Base-by-base conservation (phyloP, 2,329 filamentous ascomycete genomes). In the Verticillium nonalfalfae region DNA sequence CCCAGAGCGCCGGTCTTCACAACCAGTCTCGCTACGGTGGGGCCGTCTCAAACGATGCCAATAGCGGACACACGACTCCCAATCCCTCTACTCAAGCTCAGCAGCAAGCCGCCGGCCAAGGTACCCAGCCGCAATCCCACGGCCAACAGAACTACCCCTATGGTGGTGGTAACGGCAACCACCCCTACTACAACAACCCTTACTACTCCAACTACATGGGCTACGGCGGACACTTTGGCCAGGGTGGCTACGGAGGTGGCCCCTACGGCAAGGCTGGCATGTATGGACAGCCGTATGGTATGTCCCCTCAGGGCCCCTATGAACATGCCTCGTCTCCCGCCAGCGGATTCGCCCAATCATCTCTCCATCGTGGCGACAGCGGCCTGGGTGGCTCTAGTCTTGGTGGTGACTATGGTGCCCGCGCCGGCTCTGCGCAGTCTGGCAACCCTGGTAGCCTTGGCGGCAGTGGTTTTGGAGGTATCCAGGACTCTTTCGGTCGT, bases 21-120 rank as follows among this genome's bases (percentile, higher is more conserved):
- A 76, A 78, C 65, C 83, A 82, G 66, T 83, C 85, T 4, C 83
- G 86, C 59, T 88, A 87, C 55, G 81, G 82, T 35, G 79, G 78
- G 66, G 79, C 78, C 56, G 76, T 80, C 35, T 77, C 82, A 63
- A 81, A 86, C 65, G 92, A 96, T 60, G 84, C 85, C 64, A 92
- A 89, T 78, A 97, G 92, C 73, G 94, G 93, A 55, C 90, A 95
- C 74, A 94, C 90, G 69, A 97, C 93, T 2, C 93, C 94, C 39
- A 95, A 96, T 78, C 93, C 93, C 34, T 82, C 88, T 50, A 77
- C 78, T 11, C 83, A 85, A 70, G 78, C 76, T 56, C 83, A 84
- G 68, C 75, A 78, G 67, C 75, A 72, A 61, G 74, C 39, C 21
- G 58, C 58, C 2, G 40, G 71, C 35, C 78, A 77, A 52, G 74